Base-by-base conservation (phyloP, 371 early-diverging fungal species). In the Actinomucor elegans region DNA sequence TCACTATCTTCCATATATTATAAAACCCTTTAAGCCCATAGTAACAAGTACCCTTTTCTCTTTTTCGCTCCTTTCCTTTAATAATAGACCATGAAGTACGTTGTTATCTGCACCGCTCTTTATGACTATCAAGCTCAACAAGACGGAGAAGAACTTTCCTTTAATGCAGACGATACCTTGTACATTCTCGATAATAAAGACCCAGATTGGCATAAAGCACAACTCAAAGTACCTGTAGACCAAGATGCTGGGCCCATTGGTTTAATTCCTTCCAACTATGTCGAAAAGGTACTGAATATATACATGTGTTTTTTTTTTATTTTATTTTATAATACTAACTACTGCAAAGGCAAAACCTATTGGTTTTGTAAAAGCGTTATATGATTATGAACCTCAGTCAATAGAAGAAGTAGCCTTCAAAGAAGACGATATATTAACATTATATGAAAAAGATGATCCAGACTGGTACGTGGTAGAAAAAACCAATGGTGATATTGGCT, bases 71-170 rank as follows among this genome's bases (percentile, higher is more conserved):
- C 12, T 52, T 27, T 27, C 18, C 12, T 20, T 31, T 41, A 21
- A 31, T 26, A 31, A 14, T 37, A 28, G 12, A 28, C 10, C 33
- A 78, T 78, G 79, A 75, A 69, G 51, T 78, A 66, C 58, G 52
- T 68, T 35, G 54, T 51, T 43, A 66, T 78, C 31, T 74, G 62
- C 55, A 71, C 35, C 42, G 79, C 79, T 24, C 57, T 75, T 12
- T 95, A 94, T 66, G 87, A 89, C 57, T 97, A 96, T 69, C 77
- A 80, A 27, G 87, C 95, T 6, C 81, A 81, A 43, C 17, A 18
- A 26, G 84, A 85, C 34, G 88, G 85, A 51, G 95, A 95, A 52
- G 97, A 96, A 73, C 69, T 96, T 46, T 75, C 82, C 18, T 83
- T 97, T 56, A 70, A 79, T 27, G 91, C 94, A 60, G 87, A 85